These are phyloP conservation scores for Volutella citrinella DNA, from an alignment of 2,329 filamentous ascomycete genomes.

Conservation along the genomic window DNA sequence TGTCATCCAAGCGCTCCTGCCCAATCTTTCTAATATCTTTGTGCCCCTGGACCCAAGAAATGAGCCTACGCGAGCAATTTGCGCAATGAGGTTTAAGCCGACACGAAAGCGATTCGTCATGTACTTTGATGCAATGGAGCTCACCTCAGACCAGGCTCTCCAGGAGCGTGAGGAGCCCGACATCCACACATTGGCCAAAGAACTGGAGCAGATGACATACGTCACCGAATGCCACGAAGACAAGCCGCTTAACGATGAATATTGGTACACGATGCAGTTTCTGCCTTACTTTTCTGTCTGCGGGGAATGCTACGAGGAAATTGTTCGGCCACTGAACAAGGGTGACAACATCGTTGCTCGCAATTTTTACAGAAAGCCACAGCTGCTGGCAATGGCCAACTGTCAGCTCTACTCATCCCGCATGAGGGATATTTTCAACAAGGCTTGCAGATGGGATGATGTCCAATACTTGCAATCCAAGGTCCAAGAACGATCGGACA, in stretches of 20 bases:
- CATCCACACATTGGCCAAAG: slow-evolving; percentile 59
- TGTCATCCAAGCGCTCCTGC: slow-evolving; percentile 70
- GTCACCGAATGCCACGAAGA: slow-evolving; percentile 65
- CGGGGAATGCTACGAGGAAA: slow-evolving; percentile 78
- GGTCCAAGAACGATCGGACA: slow-evolving; percentile 56
- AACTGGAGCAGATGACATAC: slow-evolving; percentile 56
- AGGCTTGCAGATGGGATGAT: slow-evolving; percentile 66
- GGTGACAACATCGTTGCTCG: slow-evolving; percentile 54
- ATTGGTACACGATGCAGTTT: slow-evolving; percentile 76
- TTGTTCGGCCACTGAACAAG: slow-evolving; percentile 67
- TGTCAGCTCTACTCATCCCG: slow-evolving; percentile 80
- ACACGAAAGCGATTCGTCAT: slow-evolving; percentile 53
- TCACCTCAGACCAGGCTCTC: slow-evolving; percentile 49
- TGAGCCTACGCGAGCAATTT: slow-evolving; percentile 52
- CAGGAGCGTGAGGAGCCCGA: slow-evolving; percentile 48
- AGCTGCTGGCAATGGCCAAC: slow-evolving; percentile 50
- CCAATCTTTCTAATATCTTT: slow-evolving; percentile 68
- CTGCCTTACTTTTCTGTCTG: slow-evolving; percentile 81
- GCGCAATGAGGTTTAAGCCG: slow-evolving; percentile 62
- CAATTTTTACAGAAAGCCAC: slow-evolving; percentile 62
- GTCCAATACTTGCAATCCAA: slow-evolving; percentile 58
- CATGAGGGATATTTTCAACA: slow-evolving; percentile 72
- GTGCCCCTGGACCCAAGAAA: slow-evolving; percentile 45
- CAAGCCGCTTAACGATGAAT: slow-evolving; percentile 55
- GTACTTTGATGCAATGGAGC: slow-evolving; percentile 61